Conservation (phyloP, 2,329 filamentous ascomycete genomes). For the Neofusicoccum parvum region DNA sequence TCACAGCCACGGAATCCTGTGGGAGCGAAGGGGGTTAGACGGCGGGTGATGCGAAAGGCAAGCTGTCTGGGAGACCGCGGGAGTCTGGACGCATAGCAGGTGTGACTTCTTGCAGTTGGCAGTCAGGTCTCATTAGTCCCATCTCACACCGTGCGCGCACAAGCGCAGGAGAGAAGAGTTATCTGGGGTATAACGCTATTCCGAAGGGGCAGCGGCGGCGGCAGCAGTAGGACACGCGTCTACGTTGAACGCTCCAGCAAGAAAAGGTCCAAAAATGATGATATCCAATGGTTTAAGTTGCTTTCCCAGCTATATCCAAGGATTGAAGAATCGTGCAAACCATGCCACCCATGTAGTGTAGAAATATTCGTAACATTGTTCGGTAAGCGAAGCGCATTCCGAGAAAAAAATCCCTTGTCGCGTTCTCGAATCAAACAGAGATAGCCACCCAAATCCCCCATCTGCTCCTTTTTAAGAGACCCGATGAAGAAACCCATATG, state of each 20-base stretch:
- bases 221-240: background rate
- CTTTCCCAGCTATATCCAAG: conserved; percentile 1
- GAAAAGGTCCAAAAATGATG: background rate
- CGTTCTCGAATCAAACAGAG: background rate
- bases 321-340: background rate
- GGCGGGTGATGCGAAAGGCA: background rate
- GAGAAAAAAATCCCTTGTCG: background rate
- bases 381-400: background rate
- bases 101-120: no score
- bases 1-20: background rate
- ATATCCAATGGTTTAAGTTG: background rate
- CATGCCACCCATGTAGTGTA: background rate
- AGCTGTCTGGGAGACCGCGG: no score
- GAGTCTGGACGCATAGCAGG: background rate
- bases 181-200: conserved; percentile 3
- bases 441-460: background rate
- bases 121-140: no score
- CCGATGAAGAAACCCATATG: background rate
- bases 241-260: background rate
- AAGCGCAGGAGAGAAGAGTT: background rate
- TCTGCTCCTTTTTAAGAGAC: background rate
- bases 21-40: background rate
- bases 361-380: conserved; percentile 15
- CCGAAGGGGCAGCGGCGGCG: background rate
- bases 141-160: no score